Evolutionary conservation across 306 rosid genomes (phyloP), one percentile per base, ranked within the genome.

Genomic region (Inga oerstediana): DNA sequence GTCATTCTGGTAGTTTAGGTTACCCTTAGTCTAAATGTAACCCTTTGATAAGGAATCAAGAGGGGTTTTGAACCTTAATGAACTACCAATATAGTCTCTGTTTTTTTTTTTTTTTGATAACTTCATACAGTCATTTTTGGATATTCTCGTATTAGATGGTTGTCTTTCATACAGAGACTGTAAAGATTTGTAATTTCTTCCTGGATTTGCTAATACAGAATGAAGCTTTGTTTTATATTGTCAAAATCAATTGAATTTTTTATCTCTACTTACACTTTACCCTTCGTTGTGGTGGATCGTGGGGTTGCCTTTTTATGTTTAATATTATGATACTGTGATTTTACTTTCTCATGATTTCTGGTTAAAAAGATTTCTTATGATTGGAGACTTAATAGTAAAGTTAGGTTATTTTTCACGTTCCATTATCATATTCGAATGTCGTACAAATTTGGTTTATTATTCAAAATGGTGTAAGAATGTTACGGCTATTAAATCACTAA

Each of bases 1-100:
- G 7, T 68, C 67, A 52, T 52, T 81, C 74, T 87, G 83, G 75
- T 64, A 77, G 78, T 78, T 70, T 74, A 17, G 79, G 68, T 27
- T 22, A 24, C 37, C 68, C 35, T 62, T 27, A n/a, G 65, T 10
- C 3, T n/a, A n/a, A 22, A 59, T 59, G 6, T 22, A n/a, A n/a
- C 30, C 65, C 10, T 30, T 2, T 59, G 65, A 22, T 2, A 8
- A n/a, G 68, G 68, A 62, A 62, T 62, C 68, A 62, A 35, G 14
- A 62, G 68, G 11, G 37, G 37, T 62, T 27, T 62, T 62, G 37
- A 11, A 10, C 68, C 68, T 12, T 62, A 22, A 10, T 61, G 27
- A 58, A n/a, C 11, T n/a, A 27, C 37, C 19, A 8, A 4, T 59
- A 59, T 9, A 22, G 66, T 39, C 43, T 39, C 41, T 59, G 15